phyloP scores from a whole-genome alignment of 1,284 basidiomycete species.

The Cutaneotrichosporon cyanovorans region DNA sequence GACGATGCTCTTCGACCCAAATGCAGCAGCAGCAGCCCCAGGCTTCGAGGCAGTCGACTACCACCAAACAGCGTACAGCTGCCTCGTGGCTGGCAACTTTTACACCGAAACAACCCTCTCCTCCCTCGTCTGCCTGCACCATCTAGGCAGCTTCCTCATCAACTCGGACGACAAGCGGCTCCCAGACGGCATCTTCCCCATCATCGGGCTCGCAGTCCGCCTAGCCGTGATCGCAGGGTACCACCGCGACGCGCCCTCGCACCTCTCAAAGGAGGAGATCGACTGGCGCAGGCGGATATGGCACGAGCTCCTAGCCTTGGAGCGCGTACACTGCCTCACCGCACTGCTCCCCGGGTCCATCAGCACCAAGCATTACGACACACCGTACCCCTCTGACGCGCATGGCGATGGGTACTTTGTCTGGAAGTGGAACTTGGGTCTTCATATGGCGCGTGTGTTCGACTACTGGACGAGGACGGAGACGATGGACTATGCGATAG shows the following conservation, averaged over 20 bases:
- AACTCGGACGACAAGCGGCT: constrained; percentile 18
- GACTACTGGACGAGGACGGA: constrained; percentile 16
- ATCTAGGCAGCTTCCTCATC: constrained; percentile 14
- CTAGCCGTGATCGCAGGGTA: constrained; percentile 18
- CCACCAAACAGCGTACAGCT: constrained; percentile 15
- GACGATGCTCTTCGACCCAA: constrained; percentile 10
- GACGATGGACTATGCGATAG: constrained; percentile 7
- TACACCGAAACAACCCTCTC: constrained; percentile 17
- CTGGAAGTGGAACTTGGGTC: constrained; percentile 18
- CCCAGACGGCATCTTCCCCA: constrained; percentile 18
- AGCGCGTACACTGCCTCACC: constrained; percentile 15
- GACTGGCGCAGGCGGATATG: constrained; percentile 16
- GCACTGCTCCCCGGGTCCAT: constrained; percentile 16
- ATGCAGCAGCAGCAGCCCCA: background rate
- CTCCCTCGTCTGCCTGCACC: constrained; percentile 12
- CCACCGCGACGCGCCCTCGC: constrained; percentile 12
- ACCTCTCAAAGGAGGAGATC: constrained; percentile 8
- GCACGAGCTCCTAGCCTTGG: constrained; percentile 17
- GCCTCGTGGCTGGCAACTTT: constrained; percentile 17
- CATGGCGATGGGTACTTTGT: constrained; percentile 13
- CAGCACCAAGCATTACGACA: constrained; percentile 16
- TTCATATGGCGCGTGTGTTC: constrained; percentile 16
- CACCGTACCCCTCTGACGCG: constrained; percentile 14
- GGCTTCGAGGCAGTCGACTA: constrained; percentile 13
- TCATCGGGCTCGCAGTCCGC: constrained; percentile 13